Base-by-base conservation (phyloP, 1,284 basidiomycete genomes). In the Ustilago loliicola region DNA sequence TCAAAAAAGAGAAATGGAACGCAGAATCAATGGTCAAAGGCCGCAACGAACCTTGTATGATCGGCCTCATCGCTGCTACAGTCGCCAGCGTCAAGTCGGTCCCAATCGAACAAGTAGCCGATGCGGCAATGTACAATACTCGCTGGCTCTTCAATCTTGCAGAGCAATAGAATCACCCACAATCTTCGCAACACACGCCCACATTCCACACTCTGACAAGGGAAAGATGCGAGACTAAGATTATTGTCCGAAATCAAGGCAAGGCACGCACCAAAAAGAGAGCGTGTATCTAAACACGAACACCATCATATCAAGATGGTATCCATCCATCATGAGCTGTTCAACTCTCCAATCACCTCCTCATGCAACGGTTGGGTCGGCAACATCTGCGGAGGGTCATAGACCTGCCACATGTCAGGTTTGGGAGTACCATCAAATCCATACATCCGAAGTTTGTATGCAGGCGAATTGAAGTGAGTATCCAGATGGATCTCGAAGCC, bases 51-150 rank as follows among this genome's bases (percentile, higher is more conserved):
- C 93, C 94, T 1, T 89, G 88, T 21, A 88, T 91, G 3, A 90
- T 93, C 42, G 92, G 92, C 2, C 89, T 90, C 15, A 91, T 96
- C 15, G 94, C 93, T 10, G 93, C 92, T 89, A 91, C 94, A 58
- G 88, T 95, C 10, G 89, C 92, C 57, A 87, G 88, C 66, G 83
- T 94, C 40, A 89, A 90, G 47, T 89, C 88, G 1, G 83, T 90
- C 5, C 73, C 89, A 0, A 87, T 93, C 32, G 90, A 92, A 70
- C 88, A 90, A 59, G 87, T 95, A 0, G 89, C 90, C 10, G 32
- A 63, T 19, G 71, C 67, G 11, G 81, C 83, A 11, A 70, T 61
- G 54, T 58, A 66, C 42, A 85, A 85, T 55, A 76, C 80, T 1
- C 45, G 61, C 21, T 82, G 79, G 72, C 61, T 85, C 17, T 83